A percentile compares a stretch with the other conserved stretches of the same genome.
Evolutionary conservation across 129 eudicot species (phyloP).

Genomic region (Flaveria ramosissima): DNA sequence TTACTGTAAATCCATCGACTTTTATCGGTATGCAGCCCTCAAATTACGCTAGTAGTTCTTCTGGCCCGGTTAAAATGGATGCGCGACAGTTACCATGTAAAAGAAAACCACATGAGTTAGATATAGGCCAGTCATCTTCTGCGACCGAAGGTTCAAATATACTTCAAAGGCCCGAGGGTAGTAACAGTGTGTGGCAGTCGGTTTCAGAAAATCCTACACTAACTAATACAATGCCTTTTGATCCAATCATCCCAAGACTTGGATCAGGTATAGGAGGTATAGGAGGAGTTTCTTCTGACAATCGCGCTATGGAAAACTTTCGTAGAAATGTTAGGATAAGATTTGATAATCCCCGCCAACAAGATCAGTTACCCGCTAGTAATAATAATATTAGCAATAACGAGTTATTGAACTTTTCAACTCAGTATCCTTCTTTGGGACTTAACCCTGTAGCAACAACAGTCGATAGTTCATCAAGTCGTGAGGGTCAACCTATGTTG

Average conservation of each 20-base stretch:
- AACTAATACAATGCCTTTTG: constrained; percentile 23
- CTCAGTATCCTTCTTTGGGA: constrained; percentile 46
- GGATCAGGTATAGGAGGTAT: constrained; percentile 49
- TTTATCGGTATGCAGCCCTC: constrained; percentile 34
- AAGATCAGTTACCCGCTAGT: constrained; percentile 37
- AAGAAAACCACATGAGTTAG: constrained; percentile 67
- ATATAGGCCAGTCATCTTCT: constrained; percentile 72
- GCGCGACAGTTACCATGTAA: constrained; percentile 58
- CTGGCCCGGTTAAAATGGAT: constrained; percentile 49
- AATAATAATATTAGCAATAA: constrained; percentile 20
- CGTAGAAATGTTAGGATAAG: constrained; percentile 65
- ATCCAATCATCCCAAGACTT: constrained; percentile 52
- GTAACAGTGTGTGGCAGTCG: not conserved
- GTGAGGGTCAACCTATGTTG: constrained; percentile 35
- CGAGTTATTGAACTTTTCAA: constrained; percentile 29
- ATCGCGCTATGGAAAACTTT: constrained; percentile 49
- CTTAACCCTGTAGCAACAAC: constrained; percentile 41
- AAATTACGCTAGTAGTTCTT: constrained; percentile 37
- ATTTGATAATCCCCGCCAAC: constrained; percentile 52
- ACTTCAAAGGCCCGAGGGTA: constrained; percentile 27
- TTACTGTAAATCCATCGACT: constrained; percentile 41
- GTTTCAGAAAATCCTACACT: not conserved
- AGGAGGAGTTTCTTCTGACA: constrained; percentile 45
- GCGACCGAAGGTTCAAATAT: constrained; percentile 50
- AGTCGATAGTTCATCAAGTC: constrained; percentile 24